phyloP scores from a whole-genome alignment of 2,329 filamentous ascomycete genomes.

The Leptosphaerulina australis region DNA sequence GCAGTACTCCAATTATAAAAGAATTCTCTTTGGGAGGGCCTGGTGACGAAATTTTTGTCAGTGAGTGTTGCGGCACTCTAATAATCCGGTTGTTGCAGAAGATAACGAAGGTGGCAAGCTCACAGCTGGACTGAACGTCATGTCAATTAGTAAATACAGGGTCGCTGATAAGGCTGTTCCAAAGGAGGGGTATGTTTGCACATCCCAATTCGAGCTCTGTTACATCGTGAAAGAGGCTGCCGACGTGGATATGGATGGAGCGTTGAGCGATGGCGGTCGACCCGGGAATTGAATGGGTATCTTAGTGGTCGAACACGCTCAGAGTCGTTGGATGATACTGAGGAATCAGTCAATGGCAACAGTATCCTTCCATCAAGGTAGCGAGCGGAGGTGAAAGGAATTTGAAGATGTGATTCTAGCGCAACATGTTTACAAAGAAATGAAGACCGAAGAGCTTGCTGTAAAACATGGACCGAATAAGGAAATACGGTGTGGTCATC shows the following conservation, averaged over 20 bases:
- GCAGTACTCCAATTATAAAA: slow-evolving; percentile 4
- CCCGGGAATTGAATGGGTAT: background rate
- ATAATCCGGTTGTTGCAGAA: background rate
- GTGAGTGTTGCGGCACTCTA: background rate
- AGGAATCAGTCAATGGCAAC: too few species aligned
- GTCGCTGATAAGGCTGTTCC: background rate
- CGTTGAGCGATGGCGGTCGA: background rate
- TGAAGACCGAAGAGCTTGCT: background rate
- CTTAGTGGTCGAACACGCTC: background rate
- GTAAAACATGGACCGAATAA: background rate
- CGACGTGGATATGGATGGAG: background rate
- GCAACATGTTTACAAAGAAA: background rate
- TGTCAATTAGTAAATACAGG: background rate
- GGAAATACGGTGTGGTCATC: background rate
- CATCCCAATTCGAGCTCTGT: background rate
- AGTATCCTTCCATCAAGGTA: background rate
- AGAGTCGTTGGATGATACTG: background rate
- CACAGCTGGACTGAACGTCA: background rate
- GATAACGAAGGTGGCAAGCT: background rate
- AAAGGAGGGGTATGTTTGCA: background rate
- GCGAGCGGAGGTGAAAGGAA: background rate
- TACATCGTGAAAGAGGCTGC: background rate
- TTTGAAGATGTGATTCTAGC: background rate
- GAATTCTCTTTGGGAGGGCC: slow-evolving; percentile 1
- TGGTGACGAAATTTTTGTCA: background rate